phyloP scores from a whole-genome alignment of 108 stramenopile species.

The Aurantiochytrium sp. region DNA sequence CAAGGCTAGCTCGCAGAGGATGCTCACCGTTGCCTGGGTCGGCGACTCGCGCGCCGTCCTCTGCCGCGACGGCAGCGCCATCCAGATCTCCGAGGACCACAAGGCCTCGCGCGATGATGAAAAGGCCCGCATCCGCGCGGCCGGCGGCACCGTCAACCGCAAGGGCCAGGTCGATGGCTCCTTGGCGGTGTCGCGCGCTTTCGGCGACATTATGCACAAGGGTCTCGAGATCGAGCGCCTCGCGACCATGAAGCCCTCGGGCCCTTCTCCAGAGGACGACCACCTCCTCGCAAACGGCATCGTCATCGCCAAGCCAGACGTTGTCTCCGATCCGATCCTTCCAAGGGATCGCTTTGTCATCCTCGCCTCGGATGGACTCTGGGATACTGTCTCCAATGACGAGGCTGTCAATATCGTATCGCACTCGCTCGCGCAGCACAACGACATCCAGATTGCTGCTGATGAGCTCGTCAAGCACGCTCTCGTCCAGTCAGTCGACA shows the following conservation, averaged over 20 bases:
- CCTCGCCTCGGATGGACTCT: slow-evolving; percentile 87
- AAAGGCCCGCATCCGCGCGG: slow-evolving; percentile 67
- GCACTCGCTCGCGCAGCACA: slow-evolving; percentile 73
- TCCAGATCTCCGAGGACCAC: slow-evolving; percentile 81
- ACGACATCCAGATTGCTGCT: slow-evolving; percentile 55
- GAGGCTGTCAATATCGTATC: slow-evolving; percentile 71
- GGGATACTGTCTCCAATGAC: slow-evolving; percentile 81
- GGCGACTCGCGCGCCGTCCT: slow-evolving; percentile 84
- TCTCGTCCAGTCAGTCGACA: slow-evolving; percentile 46
- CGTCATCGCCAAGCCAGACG: slow-evolving; percentile 65
- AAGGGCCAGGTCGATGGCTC: slow-evolving; percentile 89
- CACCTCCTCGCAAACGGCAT: slow-evolving; percentile 14
- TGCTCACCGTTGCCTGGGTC: slow-evolving; percentile 65
- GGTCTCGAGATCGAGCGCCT: slow-evolving; percentile 82
- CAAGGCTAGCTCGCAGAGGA: neutral
- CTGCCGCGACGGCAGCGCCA: slow-evolving; percentile 49
- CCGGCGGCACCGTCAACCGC: slow-evolving; percentile 59
- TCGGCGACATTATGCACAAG: slow-evolving; percentile 74
- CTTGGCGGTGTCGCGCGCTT: slow-evolving; percentile 83
- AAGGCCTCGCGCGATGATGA: slow-evolving; percentile 76
- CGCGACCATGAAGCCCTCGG: slow-evolving; percentile 40
- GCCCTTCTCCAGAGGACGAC: slow-evolving; percentile 8
- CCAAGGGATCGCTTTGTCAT: slow-evolving; percentile 81
- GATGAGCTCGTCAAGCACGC: slow-evolving; percentile 45
- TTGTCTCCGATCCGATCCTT: slow-evolving; percentile 60